Evolutionary conservation across 352 stramenopile genomes (phyloP), one percentile per base, ranked within the genome.

Genomic region (Phytophthora sansomeana): DNA sequence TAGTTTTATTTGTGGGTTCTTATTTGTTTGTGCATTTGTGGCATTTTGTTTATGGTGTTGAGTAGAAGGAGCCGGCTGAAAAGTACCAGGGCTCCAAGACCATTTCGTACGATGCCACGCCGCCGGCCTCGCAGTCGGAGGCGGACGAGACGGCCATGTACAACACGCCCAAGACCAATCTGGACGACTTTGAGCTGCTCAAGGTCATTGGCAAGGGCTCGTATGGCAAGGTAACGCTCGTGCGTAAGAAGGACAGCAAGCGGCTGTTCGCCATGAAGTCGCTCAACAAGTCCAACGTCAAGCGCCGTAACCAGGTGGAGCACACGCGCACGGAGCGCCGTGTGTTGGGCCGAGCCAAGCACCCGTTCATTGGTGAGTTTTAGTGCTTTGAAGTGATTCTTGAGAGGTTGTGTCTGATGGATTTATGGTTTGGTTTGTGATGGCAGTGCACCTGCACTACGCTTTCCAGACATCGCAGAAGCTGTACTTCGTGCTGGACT

Each of bases 271-370:
- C 87, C 50, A 95, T 95, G 87, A 95, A 95, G 69, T 92, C 83
- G 53, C 82, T 95, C 41, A 96, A 96, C 82, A 97, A 97, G 72
- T 89, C 88, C 43, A 96, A 92, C 68, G 90, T 95, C 35, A 97
- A 94, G 74, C 80, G 81, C 41, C 29, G 21, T 3, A 99, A 99
- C 70, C 97, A 99, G 80, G 93, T 99, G 28, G 97, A 99, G 78
- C 97, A 99, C 80, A 99, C 97, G 16, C 98, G 96, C 69, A 99
- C 97, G 21, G 98, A 99, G 85, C 86, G 97, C 16, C 81, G 89
- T 58, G 92, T 97, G 44, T 75, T 97, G 30, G 85, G 88, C 5
- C 75, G 85, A 29, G 92, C 92, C 63, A 94, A 96, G 65, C 92
- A 98, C 72, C 91, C 92, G 11, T 98, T 97, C 70, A 97, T 98